Evolutionary conservation across 495 filamentous ascomycete genomes (phyloP).

Genomic region (Ramalina intermedia): DNA sequence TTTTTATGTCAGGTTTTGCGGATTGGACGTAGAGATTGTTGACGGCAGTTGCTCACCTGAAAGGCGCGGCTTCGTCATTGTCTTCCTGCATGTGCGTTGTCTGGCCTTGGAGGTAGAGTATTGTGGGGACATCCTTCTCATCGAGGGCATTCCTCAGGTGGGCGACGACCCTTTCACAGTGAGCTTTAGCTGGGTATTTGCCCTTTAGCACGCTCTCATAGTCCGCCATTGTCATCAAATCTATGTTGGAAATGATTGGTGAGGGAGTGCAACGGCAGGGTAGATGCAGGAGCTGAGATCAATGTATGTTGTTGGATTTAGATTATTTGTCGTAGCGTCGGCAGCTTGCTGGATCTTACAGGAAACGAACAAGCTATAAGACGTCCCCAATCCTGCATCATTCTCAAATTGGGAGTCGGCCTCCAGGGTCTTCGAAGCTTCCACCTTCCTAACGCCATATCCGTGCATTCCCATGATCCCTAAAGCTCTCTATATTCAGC

Average conservation of each 20-base stretch:
- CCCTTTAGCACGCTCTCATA: constrained; percentile 32
- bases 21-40: background rate
- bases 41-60: constrained; percentile 28
- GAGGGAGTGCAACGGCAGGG: too few relatives aligned
- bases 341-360: background rate
- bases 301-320: background rate
- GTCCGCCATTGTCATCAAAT: background rate
- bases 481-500: too few relatives aligned
- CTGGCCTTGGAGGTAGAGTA: constrained; percentile 76
- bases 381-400: too few relatives aligned
- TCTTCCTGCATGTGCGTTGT: constrained; percentile 67
- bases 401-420: too few relatives aligned
- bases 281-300: background rate
- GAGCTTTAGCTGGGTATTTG: constrained; percentile 92
- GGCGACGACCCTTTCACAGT: constrained; percentile 68
- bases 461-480: too few relatives aligned
- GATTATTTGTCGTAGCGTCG: background rate
- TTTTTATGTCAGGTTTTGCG: constrained; percentile 1
- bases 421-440: too few relatives aligned
- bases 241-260: too few relatives aligned
- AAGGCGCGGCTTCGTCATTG: constrained; percentile 62
- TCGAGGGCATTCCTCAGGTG: constrained; percentile 49
- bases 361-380: too few relatives aligned
- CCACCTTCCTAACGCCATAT: too few relatives aligned
- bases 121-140: constrained; percentile 37